Evolutionary conservation across 192 early-diverging fungal species (phyloP).

Genomic region (Coemansia sp.): DNA sequence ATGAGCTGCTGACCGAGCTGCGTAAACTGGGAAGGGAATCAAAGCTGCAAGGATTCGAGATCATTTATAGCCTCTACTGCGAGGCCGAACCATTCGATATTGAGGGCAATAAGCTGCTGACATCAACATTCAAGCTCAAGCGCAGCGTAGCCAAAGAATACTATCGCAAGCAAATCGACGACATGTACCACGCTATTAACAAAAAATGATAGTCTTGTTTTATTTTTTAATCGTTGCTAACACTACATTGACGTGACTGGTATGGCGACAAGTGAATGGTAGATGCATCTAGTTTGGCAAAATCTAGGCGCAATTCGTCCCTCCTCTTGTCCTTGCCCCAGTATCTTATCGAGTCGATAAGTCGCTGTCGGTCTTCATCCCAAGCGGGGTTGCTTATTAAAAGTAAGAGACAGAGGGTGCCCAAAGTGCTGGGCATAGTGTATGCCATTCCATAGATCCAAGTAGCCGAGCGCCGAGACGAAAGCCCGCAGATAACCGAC

Average conservation of each 20-base stretch:
- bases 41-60: constrained; percentile 88
- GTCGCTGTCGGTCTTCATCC: constrained; percentile 3
- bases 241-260: constrained; percentile 24
- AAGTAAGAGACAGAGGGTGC: constrained; percentile 14
- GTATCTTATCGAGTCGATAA: not conserved
- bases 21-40: constrained; percentile 59
- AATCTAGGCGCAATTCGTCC: constrained; percentile 18
- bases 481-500: constrained; percentile 11
- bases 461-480: not conserved
- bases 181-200: constrained; percentile 55
- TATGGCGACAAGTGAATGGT: constrained; percentile 44
- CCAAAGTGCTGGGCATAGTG: constrained; percentile 16
- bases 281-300: constrained; percentile 26
- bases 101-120: constrained; percentile 75
- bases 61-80: constrained; percentile 64
- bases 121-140: constrained; percentile 91
- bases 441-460: constrained; percentile 25
- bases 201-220: not conserved
- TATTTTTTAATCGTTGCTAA: not conserved
- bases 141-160: constrained; percentile 65
- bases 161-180: constrained; percentile 60
- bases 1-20: constrained; percentile 62
- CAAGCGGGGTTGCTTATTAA: constrained; percentile 18
- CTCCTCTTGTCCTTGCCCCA: not conserved
- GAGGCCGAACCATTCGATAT: constrained; percentile 70